Evolutionary conservation across 2,329 filamentous ascomycete species (phyloP).

Genomic region (Albophoma yamanashiensis): DNA sequence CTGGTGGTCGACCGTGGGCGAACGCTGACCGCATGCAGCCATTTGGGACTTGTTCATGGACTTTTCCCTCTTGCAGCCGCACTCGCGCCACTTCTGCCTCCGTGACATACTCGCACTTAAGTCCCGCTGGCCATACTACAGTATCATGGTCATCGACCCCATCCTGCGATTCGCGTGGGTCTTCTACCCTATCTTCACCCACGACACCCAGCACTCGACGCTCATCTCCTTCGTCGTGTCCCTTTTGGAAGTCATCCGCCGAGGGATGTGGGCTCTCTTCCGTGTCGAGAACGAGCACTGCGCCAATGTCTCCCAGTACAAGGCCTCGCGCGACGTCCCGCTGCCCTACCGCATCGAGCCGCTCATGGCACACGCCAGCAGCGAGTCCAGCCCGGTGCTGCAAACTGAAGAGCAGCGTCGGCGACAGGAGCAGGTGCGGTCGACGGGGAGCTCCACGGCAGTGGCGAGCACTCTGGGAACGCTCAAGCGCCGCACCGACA

Average conservation of each 20-base stretch:
- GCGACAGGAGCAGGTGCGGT: conserved; percentile 3
- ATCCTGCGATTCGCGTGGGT: conserved; percentile 90
- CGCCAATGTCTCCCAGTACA: conserved; percentile 80
- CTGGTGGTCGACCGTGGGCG: neutral
- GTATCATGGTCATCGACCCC: conserved; percentile 72
- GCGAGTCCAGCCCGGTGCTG: conserved; percentile 15
- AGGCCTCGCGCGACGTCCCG: conserved; percentile 78
- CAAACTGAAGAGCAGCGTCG: conserved; percentile 9
- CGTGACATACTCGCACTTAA: conserved; percentile 75
- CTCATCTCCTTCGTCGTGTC: conserved; percentile 70
- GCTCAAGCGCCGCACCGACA: conserved; percentile 21
- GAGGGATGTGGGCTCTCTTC: conserved; percentile 86
- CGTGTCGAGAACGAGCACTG: conserved; percentile 98
- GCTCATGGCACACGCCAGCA: conserved; percentile 30
- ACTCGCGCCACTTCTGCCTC: conserved; percentile 55
- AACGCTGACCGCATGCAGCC: conserved; percentile 26
- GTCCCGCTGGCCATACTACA: conserved; percentile 72
- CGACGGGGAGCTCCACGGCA: conserved; percentile 9
- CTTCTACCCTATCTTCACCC: conserved; percentile 76
- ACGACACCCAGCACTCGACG: conserved; percentile 73
- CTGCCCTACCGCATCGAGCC: conserved; percentile 63
- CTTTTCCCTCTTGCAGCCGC: conserved; percentile 78
- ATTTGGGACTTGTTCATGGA: conserved; percentile 97
- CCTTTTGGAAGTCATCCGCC: conserved; percentile 68
- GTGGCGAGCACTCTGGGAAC: conserved; percentile 11